Conservation (phyloP, 345 rosid species). For the Hypericum perforatum region DNA sequence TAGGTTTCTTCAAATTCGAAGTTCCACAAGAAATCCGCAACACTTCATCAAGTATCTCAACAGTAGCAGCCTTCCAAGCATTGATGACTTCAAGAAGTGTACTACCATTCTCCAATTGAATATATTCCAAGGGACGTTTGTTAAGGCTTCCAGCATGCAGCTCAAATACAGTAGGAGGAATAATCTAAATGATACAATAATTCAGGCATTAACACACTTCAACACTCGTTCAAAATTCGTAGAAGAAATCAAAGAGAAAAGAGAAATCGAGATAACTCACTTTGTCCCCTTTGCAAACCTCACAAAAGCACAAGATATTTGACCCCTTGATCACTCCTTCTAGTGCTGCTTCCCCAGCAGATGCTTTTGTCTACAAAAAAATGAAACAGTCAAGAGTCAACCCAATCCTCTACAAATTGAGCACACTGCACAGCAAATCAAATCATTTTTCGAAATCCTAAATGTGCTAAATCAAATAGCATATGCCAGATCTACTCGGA, state of each 20-base stretch:
- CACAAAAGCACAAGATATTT: conserved; percentile 67
- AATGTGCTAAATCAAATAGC: too few relatives aligned
- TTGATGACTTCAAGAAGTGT: conserved; percentile 81
- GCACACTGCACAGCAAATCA: too few relatives aligned
- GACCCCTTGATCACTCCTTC: conserved; percentile 53
- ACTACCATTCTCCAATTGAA: conserved; percentile 56
- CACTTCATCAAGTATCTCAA: conserved; percentile 51
- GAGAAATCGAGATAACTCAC: conserved; percentile 27
- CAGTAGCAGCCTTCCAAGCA: conserved; percentile 52
- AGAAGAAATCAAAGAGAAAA: not conserved
- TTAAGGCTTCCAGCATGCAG: conserved; percentile 78
- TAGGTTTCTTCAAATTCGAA: conserved; percentile 38
- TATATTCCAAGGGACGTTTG: conserved; percentile 79
- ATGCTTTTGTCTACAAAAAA: conserved; percentile 29
- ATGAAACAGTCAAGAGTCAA: not conserved
- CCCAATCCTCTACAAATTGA: not conserved
- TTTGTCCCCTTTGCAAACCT: conserved; percentile 43
- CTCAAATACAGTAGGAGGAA: conserved; percentile 52
- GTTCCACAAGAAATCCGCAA: conserved; percentile 37
- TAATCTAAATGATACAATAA: conserved; percentile 32
- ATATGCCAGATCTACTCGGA: too few relatives aligned
- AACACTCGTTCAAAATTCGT: not conserved
- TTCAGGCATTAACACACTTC: not conserved
- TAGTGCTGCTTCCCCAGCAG: conserved; percentile 35
- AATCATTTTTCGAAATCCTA: too few relatives aligned